Percentiles rank a stretch among this genome's conserved stretches.
Evolutionary conservation across 2,329 filamentous ascomycete species (phyloP).

Genomic region (Cadophora gregata): DNA sequence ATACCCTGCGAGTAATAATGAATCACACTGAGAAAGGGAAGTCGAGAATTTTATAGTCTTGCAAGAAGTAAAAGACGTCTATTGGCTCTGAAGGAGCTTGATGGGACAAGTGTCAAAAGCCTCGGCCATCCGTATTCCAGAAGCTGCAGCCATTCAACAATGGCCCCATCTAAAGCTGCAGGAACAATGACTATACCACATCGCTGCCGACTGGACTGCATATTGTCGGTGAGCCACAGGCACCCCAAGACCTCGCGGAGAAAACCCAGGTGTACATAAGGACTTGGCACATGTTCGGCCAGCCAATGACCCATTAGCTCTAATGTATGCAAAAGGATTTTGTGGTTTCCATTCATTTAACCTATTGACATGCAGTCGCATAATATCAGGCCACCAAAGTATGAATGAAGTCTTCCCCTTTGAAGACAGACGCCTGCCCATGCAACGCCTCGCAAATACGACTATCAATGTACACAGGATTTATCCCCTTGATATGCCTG

Average conservation of each 20-base stretch:
- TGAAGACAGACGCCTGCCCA: constrained; percentile 29
- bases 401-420: constrained; percentile 18
- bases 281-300: not conserved
- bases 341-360: constrained; percentile 7
- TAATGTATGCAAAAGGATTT: constrained; percentile 1
- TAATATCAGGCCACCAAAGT: constrained; percentile 8
- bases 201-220: constrained; percentile 10
- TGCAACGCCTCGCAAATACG: constrained; percentile 35
- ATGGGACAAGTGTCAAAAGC: not conserved
- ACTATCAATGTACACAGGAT: constrained; percentile 31
- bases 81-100: not conserved
- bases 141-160: constrained; percentile 5
- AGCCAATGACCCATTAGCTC: not conserved
- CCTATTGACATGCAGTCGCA: constrained; percentile 17
- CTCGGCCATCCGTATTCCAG: not conserved
- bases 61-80: no score
- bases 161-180: constrained; percentile 4
- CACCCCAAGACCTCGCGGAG: not conserved
- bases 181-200: constrained; percentile 2
- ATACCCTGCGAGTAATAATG: no score
- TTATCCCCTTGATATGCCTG: constrained; percentile 17
- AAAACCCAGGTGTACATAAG: not conserved
- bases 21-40: no score
- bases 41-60: no score
- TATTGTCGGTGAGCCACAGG: constrained; percentile 3